Conservation (phyloP, 441 rosid genomes). For the Francoa sonchifolia region DNA sequence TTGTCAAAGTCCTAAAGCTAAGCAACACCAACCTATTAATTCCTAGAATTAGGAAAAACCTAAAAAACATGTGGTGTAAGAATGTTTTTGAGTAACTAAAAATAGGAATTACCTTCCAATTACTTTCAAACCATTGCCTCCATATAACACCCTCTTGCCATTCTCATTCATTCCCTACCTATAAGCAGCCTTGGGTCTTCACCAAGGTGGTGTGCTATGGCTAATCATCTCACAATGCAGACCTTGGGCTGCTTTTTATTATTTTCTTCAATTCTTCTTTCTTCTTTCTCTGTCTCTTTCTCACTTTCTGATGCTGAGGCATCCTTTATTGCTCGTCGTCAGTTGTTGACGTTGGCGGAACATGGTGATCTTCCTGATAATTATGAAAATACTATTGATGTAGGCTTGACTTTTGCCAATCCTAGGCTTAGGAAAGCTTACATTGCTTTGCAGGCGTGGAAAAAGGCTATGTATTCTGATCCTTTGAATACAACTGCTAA, state of each 20-base stretch:
- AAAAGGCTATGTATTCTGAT: constrained; percentile 60
- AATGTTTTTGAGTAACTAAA: too few relatives aligned
- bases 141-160: constrained; percentile 18
- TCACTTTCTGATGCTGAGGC: constrained; percentile 48
- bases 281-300: constrained; percentile 13
- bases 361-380: constrained; percentile 23
- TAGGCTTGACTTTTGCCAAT: constrained; percentile 35
- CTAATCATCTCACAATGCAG: constrained; percentile 18
- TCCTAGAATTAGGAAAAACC: too few relatives aligned
- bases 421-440: constrained; percentile 52
- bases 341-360: constrained; percentile 37
- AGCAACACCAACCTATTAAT: too few relatives aligned
- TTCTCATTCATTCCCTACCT: constrained; percentile 9
- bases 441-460: constrained; percentile 70
- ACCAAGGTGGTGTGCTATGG: constrained; percentile 40
- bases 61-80: too few relatives aligned
- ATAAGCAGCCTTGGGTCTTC: constrained; percentile 61
- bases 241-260: constrained; percentile 48
- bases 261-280: constrained; percentile 14
- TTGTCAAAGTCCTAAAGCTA: too few relatives aligned
- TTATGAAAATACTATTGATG: constrained; percentile 25
- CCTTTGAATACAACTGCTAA: constrained; percentile 53
- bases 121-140: constrained; percentile 13
- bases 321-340: constrained; percentile 44
- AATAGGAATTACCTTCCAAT: too few relatives aligned